phyloP scores from a whole-genome alignment of 2,329 filamentous ascomycete genomes.

The Macrophomina tecta region DNA sequence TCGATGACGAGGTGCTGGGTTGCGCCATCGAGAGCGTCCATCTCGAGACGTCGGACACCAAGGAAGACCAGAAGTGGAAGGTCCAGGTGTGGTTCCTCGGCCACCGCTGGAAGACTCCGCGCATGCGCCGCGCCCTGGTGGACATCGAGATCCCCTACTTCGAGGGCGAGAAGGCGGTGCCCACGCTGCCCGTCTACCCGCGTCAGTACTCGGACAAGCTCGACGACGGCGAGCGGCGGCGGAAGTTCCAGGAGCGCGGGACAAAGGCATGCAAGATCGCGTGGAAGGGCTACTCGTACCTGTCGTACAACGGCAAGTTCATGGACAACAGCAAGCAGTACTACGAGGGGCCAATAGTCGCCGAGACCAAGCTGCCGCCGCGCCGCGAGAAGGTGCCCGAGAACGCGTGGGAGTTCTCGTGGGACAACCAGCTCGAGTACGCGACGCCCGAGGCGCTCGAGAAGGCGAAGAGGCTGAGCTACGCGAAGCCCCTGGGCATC shows the following conservation, averaged over 20 bases:
- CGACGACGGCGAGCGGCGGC: slow-evolving; percentile 5
- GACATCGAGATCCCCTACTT: slow-evolving; percentile 17
- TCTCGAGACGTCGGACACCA: not conserved
- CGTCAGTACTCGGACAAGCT: slow-evolving; percentile 12
- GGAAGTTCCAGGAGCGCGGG: slow-evolving; percentile 3
- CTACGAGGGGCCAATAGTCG: slow-evolving; percentile 15
- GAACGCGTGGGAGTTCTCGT: slow-evolving; percentile 21
- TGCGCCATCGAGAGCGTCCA: slow-evolving; percentile 21
- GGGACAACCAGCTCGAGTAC: slow-evolving; percentile 10
- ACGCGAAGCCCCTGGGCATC: slow-evolving; percentile 4
- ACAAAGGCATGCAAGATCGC: slow-evolving; percentile 4
- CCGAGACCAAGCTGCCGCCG: not conserved
- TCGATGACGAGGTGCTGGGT: slow-evolving; percentile 2
- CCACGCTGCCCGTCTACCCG: slow-evolving; percentile 15
- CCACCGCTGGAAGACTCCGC: slow-evolving; percentile 16
- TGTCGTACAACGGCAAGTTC: slow-evolving; percentile 13
- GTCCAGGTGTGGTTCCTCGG: slow-evolving; percentile 24
- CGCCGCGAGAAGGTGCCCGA: not conserved
- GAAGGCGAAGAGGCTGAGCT: not conserved
- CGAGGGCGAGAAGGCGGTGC: slow-evolving; percentile 23
- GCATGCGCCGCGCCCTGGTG: slow-evolving; percentile 10
- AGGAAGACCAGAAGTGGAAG: not conserved
- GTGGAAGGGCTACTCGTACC: slow-evolving; percentile 16
- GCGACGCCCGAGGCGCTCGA: not conserved
- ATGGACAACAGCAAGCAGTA: slow-evolving; percentile 15